Conservation (phyloP, 2,329 filamentous ascomycete species). For the Hypoxylon rubiginosum region DNA sequence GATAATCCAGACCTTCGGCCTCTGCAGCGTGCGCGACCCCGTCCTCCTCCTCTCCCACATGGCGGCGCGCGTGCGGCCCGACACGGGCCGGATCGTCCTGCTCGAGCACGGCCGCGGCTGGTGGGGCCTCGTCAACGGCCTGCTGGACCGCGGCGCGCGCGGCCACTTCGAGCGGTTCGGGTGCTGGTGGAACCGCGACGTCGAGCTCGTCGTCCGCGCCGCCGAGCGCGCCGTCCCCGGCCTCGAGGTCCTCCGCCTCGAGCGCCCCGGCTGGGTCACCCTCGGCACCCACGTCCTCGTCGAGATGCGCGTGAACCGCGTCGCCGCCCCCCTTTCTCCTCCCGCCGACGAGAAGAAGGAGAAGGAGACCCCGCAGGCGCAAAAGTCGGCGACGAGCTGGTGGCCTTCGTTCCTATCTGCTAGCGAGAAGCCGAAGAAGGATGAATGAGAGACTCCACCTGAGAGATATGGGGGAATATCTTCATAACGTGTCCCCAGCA, state of each 20-base stretch:
- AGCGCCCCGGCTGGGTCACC: constrained; percentile 66
- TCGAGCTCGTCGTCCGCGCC: constrained; percentile 66
- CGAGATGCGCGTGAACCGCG: constrained; percentile 62
- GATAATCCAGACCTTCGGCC: constrained; percentile 73
- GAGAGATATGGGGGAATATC: too few species aligned
- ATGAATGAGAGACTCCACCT: too few species aligned
- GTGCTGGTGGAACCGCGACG: constrained; percentile 78
- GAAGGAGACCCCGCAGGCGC: not conserved
- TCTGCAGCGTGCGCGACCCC: constrained; percentile 73
- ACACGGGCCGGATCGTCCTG: constrained; percentile 70
- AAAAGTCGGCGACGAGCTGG: constrained; percentile 20
- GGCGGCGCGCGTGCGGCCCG: constrained; percentile 64
- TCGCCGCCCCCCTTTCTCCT: constrained; percentile 1
- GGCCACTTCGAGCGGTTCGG: constrained; percentile 71
- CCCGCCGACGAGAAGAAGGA: constrained; percentile 12
- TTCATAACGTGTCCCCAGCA: too few species aligned
- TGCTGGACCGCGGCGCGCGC: constrained; percentile 68
- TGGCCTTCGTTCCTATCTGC: constrained; percentile 30
- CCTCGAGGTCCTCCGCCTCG: constrained; percentile 68
- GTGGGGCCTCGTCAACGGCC: constrained; percentile 67
- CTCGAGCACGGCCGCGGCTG: constrained; percentile 73
- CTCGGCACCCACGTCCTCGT: constrained; percentile 71
- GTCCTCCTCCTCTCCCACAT: constrained; percentile 66
- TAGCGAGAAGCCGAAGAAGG: constrained; percentile 27
- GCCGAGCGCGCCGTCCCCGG: constrained; percentile 64